Evolutionary conservation across 78 protist species (phyloP), one percentile per base, ranked within the genome.

Genomic region (Guillardia theta): DNA sequence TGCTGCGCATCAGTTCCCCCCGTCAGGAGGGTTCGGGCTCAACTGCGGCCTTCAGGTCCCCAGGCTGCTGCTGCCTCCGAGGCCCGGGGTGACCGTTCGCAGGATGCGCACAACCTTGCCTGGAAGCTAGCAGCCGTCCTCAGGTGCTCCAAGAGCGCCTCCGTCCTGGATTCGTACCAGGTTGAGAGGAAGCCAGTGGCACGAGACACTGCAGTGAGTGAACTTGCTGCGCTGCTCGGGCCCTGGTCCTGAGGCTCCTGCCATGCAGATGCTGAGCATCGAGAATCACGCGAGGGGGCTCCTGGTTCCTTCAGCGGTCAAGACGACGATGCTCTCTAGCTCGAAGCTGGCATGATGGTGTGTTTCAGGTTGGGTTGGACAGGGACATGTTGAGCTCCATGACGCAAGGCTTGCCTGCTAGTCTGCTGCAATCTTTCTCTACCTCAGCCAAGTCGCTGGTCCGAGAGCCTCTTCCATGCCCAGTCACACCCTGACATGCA

Each of bases 1-100:
- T 43, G 83, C 83, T 36, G 83, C 83, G 83, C 83, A 70, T 43
- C 83, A 70, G 83, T 24, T 70, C 83, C 83, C 83, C 4, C 83
- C 83, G 36, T 70, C 83, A 1, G 83, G 83, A 36, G 83, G 83
- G 21, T 70, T 70, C 83, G 83, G 83, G 36, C 83, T 70, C 83
- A 70, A 70, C 83, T 24, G 15, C 41, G 83, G 83, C 83, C 83
- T 70, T 43, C 83, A 33, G 70, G 70, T 58, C 27, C 70, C 70
- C 70, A 24, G 39, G 70, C 70, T 6, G 39, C 70, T 30, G 39
- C 70, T 19, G 58, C 58, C 10, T 10, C 70, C 70, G 58, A 50
- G 58, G 58, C 58, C 10, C 30, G 70, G 27, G 70, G 70, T 24
- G 70, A 0, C 39, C 27, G 70, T 24, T 24, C 39, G 70, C 70